Base-by-base conservation (phyloP, 140 eudicot species). In the Oenanthe javanica region DNA sequence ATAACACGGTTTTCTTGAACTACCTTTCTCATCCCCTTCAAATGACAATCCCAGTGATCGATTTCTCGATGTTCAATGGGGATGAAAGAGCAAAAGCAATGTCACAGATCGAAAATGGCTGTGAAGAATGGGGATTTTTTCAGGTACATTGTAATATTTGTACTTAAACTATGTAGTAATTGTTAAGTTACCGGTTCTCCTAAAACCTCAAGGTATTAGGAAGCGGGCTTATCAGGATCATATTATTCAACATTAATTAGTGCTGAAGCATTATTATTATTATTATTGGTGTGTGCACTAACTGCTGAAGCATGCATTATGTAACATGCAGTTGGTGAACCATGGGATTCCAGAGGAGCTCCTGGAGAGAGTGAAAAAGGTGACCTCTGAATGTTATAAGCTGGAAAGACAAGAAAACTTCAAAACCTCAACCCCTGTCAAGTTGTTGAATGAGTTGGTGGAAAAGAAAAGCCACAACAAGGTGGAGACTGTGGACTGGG, bases 121-220 rank as follows among this genome's bases (percentile, higher is more conserved):
- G 98, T 43, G 92, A 91, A 86, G 91, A 93, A 86, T 93, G 98
- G 98, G 98, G 98, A 50, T 93, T 93, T 83, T 93, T 93, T 80
- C 93, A 93, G 98, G 98, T 91, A 88, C 45, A 42, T 42, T 42
- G 45, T 42, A 42, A 42, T 42, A 42, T 42, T 42, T 42, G 45
- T 42, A 42, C 45, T 42, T 42, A 42, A 42, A 42, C 45, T 42
- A 42, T 42, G 45, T 42, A 31, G 36, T 31, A 31, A 31, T 31
- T 31, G 36, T 0, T 31, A 31, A 31, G 36, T 31, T 31, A 31
- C 36, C 36, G 1, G 1, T 31, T 31, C 36, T 31, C 36, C 36
- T 31, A 31, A 0, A 31, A 31, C 36, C 36, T 31, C 36, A 1
- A 31, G 36, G 1, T 31, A 31, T 31, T 31, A 31, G 36, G 1